Conservation (phyloP, 1,284 basidiomycete genomes). For the Cryptococcus amylolentus region DNA sequence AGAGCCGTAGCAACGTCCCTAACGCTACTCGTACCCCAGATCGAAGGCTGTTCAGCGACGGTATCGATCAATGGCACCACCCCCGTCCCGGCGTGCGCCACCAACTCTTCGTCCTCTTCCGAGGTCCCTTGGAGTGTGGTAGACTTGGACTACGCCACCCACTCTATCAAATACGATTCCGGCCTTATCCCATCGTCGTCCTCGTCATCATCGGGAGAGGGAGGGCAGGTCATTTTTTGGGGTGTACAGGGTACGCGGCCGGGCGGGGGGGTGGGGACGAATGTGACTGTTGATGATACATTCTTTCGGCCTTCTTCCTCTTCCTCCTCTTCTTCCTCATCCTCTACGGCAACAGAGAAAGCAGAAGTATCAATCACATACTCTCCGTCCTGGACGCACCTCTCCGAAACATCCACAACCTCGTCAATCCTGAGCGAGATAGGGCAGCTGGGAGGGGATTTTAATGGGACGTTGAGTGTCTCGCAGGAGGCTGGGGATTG, state of each 20-base stretch:
- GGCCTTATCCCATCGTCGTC: constrained; percentile 8
- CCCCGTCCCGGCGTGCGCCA: constrained; percentile 27
- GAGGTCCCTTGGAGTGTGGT: constrained; percentile 25
- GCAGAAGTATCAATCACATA: too few relatives aligned
- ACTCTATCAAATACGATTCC: constrained; percentile 23
- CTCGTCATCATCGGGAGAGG: background rate
- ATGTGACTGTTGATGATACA: constrained; percentile 32
- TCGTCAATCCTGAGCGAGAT: constrained; percentile 10
- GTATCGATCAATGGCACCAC: constrained; percentile 30
- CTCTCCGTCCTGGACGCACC: too few relatives aligned
- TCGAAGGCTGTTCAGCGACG: constrained; percentile 23
- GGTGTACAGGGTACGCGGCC: constrained; percentile 25
- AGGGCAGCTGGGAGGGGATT: constrained; percentile 7
- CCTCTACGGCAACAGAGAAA: too few relatives aligned
- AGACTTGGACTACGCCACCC: constrained; percentile 26
- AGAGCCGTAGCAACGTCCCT: constrained; percentile 21
- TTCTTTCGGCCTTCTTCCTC: background rate
- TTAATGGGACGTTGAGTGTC: constrained; percentile 24
- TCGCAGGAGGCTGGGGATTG: constrained; percentile 13
- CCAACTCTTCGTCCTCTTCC: constrained; percentile 3
- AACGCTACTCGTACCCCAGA: constrained; percentile 30
- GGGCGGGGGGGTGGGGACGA: constrained; percentile 8
- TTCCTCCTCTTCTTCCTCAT: too few relatives aligned
- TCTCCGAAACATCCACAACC: background rate
- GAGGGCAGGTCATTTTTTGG: constrained; percentile 33